phyloP scores from a whole-genome alignment of 225 moss, liverwort and hornwort species.

The Marchantia polymorpha region DNA sequence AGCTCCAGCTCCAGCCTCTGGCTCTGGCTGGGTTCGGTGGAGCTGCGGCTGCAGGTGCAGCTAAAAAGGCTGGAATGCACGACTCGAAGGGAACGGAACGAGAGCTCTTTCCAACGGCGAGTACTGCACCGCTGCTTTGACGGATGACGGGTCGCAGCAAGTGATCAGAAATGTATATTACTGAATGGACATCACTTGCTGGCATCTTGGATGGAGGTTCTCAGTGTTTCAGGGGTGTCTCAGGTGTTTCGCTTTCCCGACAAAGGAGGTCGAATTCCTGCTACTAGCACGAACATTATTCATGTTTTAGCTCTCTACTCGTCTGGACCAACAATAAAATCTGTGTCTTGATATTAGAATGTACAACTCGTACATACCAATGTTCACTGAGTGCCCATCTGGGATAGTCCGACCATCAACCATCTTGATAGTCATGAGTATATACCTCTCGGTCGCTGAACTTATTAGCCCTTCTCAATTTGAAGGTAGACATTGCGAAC shows the following conservation, averaged over 20 bases:
- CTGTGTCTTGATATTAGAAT: not conserved
- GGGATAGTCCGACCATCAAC: no score
- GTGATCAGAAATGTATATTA: not conserved
- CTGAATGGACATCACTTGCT: not conserved
- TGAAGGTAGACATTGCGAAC: no score
- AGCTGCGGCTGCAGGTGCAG: no score
- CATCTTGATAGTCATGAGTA: no score
- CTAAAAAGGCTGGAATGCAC: not conserved
- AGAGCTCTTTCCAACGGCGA: not conserved
- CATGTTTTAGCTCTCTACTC: not conserved
- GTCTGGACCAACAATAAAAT: constrained; percentile 1
- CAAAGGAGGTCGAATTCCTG: not conserved
- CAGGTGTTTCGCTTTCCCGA: not conserved
- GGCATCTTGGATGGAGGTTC: not conserved
- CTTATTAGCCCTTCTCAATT: no score
- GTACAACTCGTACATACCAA: no score
- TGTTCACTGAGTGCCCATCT: no score
- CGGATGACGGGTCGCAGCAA: not conserved
- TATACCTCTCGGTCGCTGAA: no score
- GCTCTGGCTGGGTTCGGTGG: not conserved
- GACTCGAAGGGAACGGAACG: not conserved
- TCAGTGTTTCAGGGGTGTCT: not conserved
- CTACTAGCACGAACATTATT: not conserved
- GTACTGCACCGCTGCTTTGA: not conserved
- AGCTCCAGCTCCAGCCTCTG: no score